Base-by-base conservation (phyloP, 805 yeast species). In the Lipomyces sp. region DNA sequence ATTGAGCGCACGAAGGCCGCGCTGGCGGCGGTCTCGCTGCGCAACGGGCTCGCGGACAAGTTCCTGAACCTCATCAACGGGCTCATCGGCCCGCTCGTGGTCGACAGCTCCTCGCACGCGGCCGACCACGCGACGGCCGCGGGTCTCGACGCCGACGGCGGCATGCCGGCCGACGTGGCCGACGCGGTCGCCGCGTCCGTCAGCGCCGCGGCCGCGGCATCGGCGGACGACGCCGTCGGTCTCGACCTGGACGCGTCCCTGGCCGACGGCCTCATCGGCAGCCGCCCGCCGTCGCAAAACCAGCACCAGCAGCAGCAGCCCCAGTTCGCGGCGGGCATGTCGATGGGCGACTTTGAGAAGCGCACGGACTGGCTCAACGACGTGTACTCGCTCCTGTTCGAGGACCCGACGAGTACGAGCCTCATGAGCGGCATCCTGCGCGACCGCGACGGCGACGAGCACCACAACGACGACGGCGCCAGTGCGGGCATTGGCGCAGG, bases 51-150 rank as follows among this genome's bases (percentile, higher is more conserved):
- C 29, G 79, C 80, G n/a, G 58, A 64, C 31, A 74, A 74, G 53
- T 72, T 77, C 55, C 68, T 73, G 43, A 67, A 70, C 23, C 71
- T 76, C 49, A 76, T 77, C 47, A 76, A 76, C 49, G 70, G 72
- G 37, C 61, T 77, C 32, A 65, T 54, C 22, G 61, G 49, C 4
- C 61, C 58, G 11, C 18, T 47, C n/a, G 49, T 47, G 4, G 37
- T 28, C 11, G 39, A 34, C 10, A 41, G 38, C 23, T 22, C 39
- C 16, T 16, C 48, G 3, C 37, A 18, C 13, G 42, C 19, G 4
- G 36, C 18, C 34, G 1, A 10, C 37, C 5, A 18, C 49, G 3
- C 43, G 29, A 2, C 11, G 7, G 8, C 21, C 38, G 21, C 21
- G 8, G 21, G 21, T n/a, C 21, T 13, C 13, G n/a, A 11, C n/a